Conservation (phyloP, 345 rosid genomes). For the Firmiana major region DNA sequence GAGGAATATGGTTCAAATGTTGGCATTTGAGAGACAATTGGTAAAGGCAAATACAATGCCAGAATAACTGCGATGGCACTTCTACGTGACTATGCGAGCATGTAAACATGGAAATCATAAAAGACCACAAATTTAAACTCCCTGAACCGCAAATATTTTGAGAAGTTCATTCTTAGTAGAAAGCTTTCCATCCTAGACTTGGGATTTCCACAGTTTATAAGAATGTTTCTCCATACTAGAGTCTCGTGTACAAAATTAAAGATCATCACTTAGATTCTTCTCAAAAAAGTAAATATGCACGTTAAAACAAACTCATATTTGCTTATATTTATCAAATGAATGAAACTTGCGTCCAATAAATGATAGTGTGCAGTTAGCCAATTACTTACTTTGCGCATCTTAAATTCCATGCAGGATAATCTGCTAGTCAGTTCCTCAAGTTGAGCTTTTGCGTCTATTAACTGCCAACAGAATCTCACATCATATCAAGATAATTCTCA, state of each 20-base stretch:
- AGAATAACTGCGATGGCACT: not conserved
- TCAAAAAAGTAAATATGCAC: not conserved
- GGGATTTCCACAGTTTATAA: not conserved
- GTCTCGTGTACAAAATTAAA: not conserved
- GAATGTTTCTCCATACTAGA: not conserved
- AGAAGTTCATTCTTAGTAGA: not conserved
- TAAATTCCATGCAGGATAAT: constrained; percentile 43
- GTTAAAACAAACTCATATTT: not conserved
- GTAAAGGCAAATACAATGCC: not conserved
- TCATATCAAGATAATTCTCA: not conserved
- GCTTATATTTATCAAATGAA: not conserved
- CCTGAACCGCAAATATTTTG: not conserved
- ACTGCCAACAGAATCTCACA: constrained; percentile 29
- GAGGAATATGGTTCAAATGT: constrained; percentile 4
- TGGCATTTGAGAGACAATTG: not conserved
- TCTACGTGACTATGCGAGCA: not conserved
- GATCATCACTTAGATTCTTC: not conserved
- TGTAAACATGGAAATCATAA: not conserved
- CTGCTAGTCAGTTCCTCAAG: constrained; percentile 34
- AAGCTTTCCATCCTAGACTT: not conserved
- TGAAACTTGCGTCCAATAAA: not conserved
- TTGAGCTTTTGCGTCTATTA: constrained; percentile 34
- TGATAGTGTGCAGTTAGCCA: not conserved
- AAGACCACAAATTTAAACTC: not conserved
- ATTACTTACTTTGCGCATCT: constrained; percentile 42